Conservation (phyloP, 1,139 yeast species). For the Citeromyces hawaiiensis region DNA sequence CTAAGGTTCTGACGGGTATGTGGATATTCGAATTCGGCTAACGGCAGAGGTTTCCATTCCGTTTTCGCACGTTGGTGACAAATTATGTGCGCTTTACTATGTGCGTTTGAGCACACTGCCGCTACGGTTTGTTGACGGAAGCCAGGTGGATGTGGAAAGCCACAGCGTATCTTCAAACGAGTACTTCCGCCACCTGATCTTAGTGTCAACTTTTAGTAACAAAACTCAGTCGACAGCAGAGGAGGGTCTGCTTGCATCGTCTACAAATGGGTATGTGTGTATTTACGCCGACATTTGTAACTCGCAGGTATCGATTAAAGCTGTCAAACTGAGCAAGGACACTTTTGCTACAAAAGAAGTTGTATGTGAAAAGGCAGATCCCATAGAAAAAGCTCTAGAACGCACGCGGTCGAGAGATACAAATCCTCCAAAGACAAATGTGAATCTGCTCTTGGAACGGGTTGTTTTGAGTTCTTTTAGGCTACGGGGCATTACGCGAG, state of each 20-base stretch:
- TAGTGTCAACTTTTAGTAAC: neutral
- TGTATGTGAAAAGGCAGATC: neutral
- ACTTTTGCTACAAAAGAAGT: neutral
- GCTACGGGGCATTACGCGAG: slow-evolving; percentile 8
- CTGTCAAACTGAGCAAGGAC: neutral
- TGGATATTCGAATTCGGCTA: neutral
- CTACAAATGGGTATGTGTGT: neutral
- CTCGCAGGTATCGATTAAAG: neutral
- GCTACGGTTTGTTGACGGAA: neutral
- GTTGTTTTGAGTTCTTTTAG: slow-evolving; percentile 12
- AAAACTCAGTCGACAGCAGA: neutral
- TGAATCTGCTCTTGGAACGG: slow-evolving; percentile 7
- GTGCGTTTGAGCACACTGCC: neutral
- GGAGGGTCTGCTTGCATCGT: neutral
- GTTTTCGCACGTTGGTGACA: neutral
- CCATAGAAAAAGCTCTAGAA: neutral
- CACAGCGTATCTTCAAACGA: neutral
- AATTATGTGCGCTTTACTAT: neutral
- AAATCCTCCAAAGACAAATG: neutral
- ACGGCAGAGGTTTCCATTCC: neutral
- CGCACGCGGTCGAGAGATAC: neutral
- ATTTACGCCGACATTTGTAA: neutral
- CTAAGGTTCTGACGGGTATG: neutral
- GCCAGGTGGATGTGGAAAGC: neutral
- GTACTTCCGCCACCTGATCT: neutral